A percentile compares a stretch with the other conserved stretches of the same genome.
Evolutionary conservation across 176 grass and related monocot species (phyloP).

Genomic region (Tillandsia fasciculata): DNA sequence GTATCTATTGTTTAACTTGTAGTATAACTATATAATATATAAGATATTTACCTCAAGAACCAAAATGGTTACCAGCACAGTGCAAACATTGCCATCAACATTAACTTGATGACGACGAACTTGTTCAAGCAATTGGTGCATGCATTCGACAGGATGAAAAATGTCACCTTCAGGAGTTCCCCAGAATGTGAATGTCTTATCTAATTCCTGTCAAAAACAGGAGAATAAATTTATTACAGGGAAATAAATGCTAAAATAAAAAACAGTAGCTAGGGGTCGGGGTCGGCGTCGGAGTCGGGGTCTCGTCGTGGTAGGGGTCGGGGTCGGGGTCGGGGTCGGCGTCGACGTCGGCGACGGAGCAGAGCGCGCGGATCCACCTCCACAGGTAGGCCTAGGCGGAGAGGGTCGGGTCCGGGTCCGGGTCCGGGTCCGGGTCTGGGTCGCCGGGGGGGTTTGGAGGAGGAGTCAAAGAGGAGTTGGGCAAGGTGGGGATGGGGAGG

Average conservation of each 20-base stretch:
- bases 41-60: conserved; percentile 73
- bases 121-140: conserved; percentile 83
- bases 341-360: too few species aligned
- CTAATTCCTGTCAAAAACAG: conserved; percentile 50
- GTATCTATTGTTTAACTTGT: neutral
- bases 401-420: too few species aligned
- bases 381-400: too few species aligned
- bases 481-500: too few species aligned
- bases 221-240: conserved; percentile 17
- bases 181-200: conserved; percentile 73
- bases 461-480: too few species aligned
- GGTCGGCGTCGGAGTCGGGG: too few species aligned
- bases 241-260: neutral
- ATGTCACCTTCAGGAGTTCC: conserved; percentile 66
- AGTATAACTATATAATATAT: conserved; percentile 9
- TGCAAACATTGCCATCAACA: conserved; percentile 94
- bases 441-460: too few species aligned
- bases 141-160: conserved; percentile 88
- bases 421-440: too few species aligned
- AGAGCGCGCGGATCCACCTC: too few species aligned
- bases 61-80: conserved; percentile 89
- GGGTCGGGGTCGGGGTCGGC: too few species aligned
- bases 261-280: neutral
- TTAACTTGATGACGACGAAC: conserved; percentile 83
- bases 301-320: too few species aligned